Evolutionary conservation across 2,329 filamentous ascomycete species (phyloP), one percentile per base, ranked within the genome.

Genomic region (Aspergillus sojae): DNA sequence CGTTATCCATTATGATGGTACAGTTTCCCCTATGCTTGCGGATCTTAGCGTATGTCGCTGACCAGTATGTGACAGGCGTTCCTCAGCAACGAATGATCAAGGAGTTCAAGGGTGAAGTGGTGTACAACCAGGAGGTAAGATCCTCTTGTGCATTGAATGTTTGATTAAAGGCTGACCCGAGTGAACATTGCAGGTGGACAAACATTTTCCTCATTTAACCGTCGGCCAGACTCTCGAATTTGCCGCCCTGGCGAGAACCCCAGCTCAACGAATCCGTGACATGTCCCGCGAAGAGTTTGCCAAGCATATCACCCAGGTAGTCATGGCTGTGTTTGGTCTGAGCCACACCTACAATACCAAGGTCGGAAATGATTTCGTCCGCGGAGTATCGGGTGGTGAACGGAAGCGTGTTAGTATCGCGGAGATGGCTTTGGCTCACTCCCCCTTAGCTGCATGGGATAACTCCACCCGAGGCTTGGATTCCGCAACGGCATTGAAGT

Each of bases 201-300:
- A 91, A 54, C 80, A 94, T 71, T 89, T 95, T 89, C 36, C 75
- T 93, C 62, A 74, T 28, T 50, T 74, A 34, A 74, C 86, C 0
- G 91, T 94, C 43, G 90, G 91, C 53, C 89, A 94, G 71, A 94
- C 91, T 0, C 83, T 94, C 55, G 88, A 87, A 60, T 93, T 93
- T 67, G 91, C 91, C 11, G 90, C 91, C 10, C 83, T 85, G n/a
- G 89, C 90, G 4, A 77, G 83, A n/a, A 83, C 81, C 4, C 82
- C 83, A 0, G 43, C 71, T 10, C 56, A 69, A 23, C 66, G 71
- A 32, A 68, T 72, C 16, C 59, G 71, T 21, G 71, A 65, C 14
- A 74, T 74, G 70, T 69, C 71, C 6, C 71, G 73, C 32, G 68
- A 75, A 5, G 75, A 80, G 63, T 77, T 79, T 41, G 72, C 80